Conservation (phyloP, 176 grass and related monocot species). For the Juncus inflexus region DNA sequence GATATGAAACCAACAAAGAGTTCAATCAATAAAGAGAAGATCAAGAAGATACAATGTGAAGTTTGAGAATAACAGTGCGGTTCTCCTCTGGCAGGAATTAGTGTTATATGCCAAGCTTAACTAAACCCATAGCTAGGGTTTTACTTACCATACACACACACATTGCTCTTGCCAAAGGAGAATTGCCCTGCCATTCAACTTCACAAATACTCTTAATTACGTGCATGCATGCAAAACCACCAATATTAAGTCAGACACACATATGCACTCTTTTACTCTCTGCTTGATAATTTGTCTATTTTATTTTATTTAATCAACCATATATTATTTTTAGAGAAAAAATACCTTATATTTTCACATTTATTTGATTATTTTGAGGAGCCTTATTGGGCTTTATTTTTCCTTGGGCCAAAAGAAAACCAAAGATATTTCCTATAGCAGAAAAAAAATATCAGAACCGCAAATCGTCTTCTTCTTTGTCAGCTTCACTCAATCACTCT, state of each 20-base stretch:
- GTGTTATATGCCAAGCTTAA: not conserved
- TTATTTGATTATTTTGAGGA: not conserved
- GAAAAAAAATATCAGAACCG: not conserved
- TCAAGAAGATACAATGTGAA: not conserved
- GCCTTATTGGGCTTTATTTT: not conserved
- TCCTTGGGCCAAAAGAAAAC: not conserved
- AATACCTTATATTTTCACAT: not conserved
- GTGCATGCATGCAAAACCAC: too few species aligned
- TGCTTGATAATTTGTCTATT: not conserved
- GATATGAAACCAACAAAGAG: constrained; percentile 5
- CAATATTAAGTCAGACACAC: too few species aligned
- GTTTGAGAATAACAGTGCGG: constrained; percentile 37
- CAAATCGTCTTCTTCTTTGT: constrained; percentile 5
- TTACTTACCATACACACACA: not conserved
- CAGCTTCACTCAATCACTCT: not conserved
- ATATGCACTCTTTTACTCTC: too few species aligned
- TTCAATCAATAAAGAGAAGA: not conserved
- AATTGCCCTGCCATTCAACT: constrained; percentile 79
- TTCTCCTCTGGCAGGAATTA: constrained; percentile 42
- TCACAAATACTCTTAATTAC: too few species aligned
- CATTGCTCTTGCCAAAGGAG: constrained; percentile 63
- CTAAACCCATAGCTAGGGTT: not conserved
- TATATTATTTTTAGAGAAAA: not conserved
- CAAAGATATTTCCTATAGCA: not conserved
- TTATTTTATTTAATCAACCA: not conserved